Base-by-base conservation (phyloP, 768 basidiomycete genomes). In the Leccinum longicurvipes region DNA sequence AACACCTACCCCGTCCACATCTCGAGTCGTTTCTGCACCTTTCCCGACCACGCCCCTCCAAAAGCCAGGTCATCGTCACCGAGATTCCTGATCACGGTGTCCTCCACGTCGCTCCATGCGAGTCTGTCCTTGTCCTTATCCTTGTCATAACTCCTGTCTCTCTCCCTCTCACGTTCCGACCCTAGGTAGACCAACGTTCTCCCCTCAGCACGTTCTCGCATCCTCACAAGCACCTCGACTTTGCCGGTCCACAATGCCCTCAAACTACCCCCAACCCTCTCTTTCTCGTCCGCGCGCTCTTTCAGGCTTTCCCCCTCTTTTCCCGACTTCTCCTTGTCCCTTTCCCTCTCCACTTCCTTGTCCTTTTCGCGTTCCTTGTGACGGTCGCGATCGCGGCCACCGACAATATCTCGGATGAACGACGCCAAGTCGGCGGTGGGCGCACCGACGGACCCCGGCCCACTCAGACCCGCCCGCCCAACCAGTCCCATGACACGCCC, bases 381-480 rank as follows among this genome's bases (percentile, higher is more conserved):
- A 10, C 63, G 66, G 14, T 61, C 68, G 15, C 68, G 68, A 23
- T 71, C 68, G 17, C 69, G 67, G 25, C 66, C 69, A 23, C 65
- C 67, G 39, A 77, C 58, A 8, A 84, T 66, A 32, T 75, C 69
- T 49, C 70, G 73, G 44, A 84, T 78, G 60, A 90, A 79, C 11
- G 64, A 67, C 6, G 71, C 76, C 41, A 91, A 64, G 61, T 89
- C 84, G 9, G 75, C 64, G 9, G 80, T 82, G 29, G 78, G 72
- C 12, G 75, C 75, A 32, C 77, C 60, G n/a, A 83, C 67, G 48
- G 72, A 69, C 4, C 73, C 77, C 2, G 77, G 74, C 6, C 79
- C 64, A 28, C 74, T 72, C 52, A 64, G 66, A n/a, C 74, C 62
- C 17, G 55, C 64, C 29, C 67, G 61, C 29, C 77, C 74, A 17